Percentiles rank a stretch among this genome's conserved stretches.
phyloP scores from a whole-genome alignment of 306 rosid species.

The Ceratonia siliqua region DNA sequence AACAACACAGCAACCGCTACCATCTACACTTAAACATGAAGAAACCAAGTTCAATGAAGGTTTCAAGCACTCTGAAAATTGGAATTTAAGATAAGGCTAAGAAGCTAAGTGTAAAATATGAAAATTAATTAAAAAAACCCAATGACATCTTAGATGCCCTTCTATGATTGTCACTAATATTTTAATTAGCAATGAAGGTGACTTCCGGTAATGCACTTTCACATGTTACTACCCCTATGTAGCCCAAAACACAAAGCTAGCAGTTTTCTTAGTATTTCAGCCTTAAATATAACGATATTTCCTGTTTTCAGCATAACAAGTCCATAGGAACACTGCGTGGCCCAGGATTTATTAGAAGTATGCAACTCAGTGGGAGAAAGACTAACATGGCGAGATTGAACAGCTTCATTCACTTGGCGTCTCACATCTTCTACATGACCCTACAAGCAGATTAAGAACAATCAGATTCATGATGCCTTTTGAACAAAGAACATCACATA shows the following conservation, averaged over 20 bases:
- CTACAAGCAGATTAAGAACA: constrained; percentile 51
- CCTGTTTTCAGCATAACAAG: constrained; percentile 17
- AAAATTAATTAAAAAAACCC: constrained; percentile 12
- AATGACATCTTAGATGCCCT: constrained; percentile 4
- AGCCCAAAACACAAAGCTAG: no score
- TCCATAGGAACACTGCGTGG: constrained; percentile 15
- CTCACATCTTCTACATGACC: constrained; percentile 90
- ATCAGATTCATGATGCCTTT: constrained; percentile 14
- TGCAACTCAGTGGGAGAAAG: constrained; percentile 34
- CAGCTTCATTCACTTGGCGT: constrained; percentile 91
- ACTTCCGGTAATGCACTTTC: background rate
- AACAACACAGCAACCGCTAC: background rate
- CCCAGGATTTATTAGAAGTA: constrained; percentile 15
- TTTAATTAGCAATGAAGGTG: background rate
- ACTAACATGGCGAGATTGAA: constrained; percentile 92
- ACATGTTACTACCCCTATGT: background rate
- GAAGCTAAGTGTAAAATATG: constrained; percentile 5
- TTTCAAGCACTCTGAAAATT: constrained; percentile 1
- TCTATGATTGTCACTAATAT: constrained; percentile 16
- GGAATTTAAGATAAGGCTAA: background rate
- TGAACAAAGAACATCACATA: background rate
- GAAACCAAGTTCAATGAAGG: constrained; percentile 2
- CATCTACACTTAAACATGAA: background rate
- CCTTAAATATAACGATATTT: background rate
- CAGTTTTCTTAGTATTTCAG: background rate